Conservation (phyloP, 495 filamentous ascomycete species). For the Clavariopsis aquatica region DNA sequence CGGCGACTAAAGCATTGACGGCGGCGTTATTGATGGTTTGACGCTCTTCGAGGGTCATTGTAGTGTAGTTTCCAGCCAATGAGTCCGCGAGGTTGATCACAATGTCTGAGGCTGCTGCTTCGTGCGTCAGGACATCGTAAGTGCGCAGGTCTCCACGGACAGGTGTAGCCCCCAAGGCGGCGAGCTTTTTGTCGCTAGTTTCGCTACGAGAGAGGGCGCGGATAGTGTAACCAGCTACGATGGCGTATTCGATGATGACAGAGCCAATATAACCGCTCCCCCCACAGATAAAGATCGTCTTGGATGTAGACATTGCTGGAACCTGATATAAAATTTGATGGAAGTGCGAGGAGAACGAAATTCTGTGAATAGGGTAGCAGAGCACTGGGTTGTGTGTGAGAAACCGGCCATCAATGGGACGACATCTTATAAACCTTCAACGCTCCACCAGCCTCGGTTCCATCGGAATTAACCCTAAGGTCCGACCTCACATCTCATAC, state of each 20-base stretch:
- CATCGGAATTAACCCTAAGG: no score
- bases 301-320: background rate
- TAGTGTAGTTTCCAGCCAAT: slow-evolving; percentile 22
- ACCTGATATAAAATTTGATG: background rate
- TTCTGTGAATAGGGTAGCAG: background rate
- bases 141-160: slow-evolving; percentile 45
- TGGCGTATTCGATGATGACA: slow-evolving; percentile 39
- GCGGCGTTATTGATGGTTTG: slow-evolving; percentile 39
- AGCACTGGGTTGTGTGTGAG: background rate
- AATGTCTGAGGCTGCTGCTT: slow-evolving; percentile 44
- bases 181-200: slow-evolving; percentile 42
- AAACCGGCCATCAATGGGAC: background rate
- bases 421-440: no score
- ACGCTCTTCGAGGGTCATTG: slow-evolving; percentile 22
- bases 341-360: background rate
- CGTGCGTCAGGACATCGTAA: slow-evolving; percentile 42
- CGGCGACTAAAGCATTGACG: slow-evolving; percentile 45
- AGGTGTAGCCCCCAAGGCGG: slow-evolving; percentile 42
- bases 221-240: slow-evolving; percentile 46
- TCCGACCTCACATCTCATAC: no score
- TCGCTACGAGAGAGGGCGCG: slow-evolving; percentile 46
- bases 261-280: slow-evolving; percentile 50
- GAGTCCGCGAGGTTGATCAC: slow-evolving; percentile 47
- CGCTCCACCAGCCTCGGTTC: no score
- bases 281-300: slow-evolving; percentile 49